phyloP scores from a whole-genome alignment of 441 rosid species.

The Croton setiger region DNA sequence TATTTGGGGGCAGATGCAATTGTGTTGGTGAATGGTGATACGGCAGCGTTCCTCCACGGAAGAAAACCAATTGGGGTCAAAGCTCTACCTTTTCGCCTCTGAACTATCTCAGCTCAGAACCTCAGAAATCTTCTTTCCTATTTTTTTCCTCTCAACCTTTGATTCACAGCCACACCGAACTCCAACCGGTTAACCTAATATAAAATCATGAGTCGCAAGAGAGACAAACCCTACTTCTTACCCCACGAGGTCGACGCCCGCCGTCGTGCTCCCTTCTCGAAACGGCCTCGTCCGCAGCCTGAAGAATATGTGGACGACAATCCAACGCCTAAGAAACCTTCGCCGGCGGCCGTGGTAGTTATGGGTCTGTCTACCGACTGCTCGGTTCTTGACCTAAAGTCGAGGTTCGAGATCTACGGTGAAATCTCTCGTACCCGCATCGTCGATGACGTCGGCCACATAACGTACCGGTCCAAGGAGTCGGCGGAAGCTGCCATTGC shows the following conservation, averaged over 20 bases:
- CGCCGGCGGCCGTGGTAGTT: slow-evolving; percentile 63
- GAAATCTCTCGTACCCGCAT: slow-evolving; percentile 78
- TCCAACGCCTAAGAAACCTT: slow-evolving; percentile 37
- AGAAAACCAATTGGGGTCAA: not conserved
- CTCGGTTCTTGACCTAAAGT: slow-evolving; percentile 86
- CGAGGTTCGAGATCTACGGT: slow-evolving; percentile 95
- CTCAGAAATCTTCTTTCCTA: no score
- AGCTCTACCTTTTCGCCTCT: not conserved
- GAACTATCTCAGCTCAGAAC: not conserved
- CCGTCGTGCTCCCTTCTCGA: slow-evolving; percentile 36
- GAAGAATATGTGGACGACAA: slow-evolving; percentile 28
- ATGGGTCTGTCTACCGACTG: slow-evolving; percentile 53
- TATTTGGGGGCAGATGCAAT: no score
- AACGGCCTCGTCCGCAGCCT: slow-evolving; percentile 55
- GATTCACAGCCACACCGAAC: no score
- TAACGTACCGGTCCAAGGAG: slow-evolving; percentile 60
- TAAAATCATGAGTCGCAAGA: slow-evolving; percentile 61
- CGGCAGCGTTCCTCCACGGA: no score
- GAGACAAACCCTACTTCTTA: slow-evolving; percentile 60
- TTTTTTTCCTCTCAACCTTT: no score
- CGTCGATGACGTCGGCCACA: slow-evolving; percentile 55
- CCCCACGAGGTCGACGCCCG: slow-evolving; percentile 31
- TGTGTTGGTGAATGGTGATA: no score
- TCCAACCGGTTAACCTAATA: not conserved
- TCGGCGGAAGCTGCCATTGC: slow-evolving; percentile 71